A percentile compares a stretch with the other conserved stretches of the same genome.
Evolutionary conservation across 1,139 yeast genomes (phyloP).

Genomic region (Suhomyces panamericanus): DNA sequence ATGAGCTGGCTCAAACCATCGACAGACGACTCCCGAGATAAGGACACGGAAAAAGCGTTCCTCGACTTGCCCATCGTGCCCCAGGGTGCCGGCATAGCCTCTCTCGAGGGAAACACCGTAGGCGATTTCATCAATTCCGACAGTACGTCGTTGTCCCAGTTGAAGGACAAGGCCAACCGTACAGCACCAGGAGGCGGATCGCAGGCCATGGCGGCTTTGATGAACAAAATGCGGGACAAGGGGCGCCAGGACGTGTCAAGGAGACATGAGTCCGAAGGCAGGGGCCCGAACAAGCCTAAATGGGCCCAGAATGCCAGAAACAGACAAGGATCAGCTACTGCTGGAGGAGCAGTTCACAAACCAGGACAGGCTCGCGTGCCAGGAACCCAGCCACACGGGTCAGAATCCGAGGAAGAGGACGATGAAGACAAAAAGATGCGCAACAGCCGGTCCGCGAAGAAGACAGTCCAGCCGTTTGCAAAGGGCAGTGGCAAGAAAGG

Average conservation of each 20-base stretch:
- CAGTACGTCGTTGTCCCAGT: slow-evolving; percentile 14
- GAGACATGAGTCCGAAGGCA: neutral
- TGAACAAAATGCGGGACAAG: slow-evolving; percentile 44
- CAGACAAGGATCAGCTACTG: neutral
- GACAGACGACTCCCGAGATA: slow-evolving; percentile 5
- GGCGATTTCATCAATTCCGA: slow-evolving; percentile 33
- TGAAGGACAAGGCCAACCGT: slow-evolving; percentile 9
- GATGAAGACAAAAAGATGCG: slow-evolving; percentile 9
- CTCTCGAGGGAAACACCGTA: slow-evolving; percentile 21
- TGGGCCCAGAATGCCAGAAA: neutral
- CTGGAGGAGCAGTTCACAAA: neutral
- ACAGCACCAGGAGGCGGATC: slow-evolving; percentile 15
- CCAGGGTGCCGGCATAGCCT: slow-evolving; percentile 42
- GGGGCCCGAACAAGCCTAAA: neutral
- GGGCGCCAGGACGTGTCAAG: slow-evolving; percentile 19
- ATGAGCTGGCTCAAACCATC: slow-evolving; percentile 43
- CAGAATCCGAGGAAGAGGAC: slow-evolving; percentile 6
- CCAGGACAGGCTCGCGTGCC: neutral
- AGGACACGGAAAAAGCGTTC: slow-evolving; percentile 22
- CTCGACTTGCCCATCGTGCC: slow-evolving; percentile 47
- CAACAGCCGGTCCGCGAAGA: slow-evolving; percentile 11
- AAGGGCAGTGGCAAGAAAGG: slow-evolving; percentile 11
- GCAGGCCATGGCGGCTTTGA: slow-evolving; percentile 45
- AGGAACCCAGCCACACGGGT: neutral
- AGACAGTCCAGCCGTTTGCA: slow-evolving; percentile 6